phyloP scores from a whole-genome alignment of 768 basidiomycete species.

The Mycena polygramma region DNA sequence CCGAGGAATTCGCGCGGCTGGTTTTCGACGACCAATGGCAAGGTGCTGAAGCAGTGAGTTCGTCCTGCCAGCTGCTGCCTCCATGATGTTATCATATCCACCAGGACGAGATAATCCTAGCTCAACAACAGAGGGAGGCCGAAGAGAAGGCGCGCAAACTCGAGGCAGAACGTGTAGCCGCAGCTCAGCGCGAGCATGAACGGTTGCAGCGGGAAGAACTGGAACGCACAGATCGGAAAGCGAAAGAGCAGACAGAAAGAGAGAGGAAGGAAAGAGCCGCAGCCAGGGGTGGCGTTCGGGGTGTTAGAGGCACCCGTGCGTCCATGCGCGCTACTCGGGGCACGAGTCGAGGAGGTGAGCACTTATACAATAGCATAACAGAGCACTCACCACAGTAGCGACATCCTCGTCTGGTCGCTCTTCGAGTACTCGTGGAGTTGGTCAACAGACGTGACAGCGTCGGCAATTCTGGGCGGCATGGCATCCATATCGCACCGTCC shows the following conservation, averaged over 20 bases:
- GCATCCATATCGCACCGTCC: too few relatives aligned
- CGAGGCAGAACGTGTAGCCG: conserved; percentile 59
- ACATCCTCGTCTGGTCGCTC: conserved; percentile 16
- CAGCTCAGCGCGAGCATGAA: conserved; percentile 58
- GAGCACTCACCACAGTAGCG: conserved; percentile 10
- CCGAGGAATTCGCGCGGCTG: conserved; percentile 75
- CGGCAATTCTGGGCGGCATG: too few relatives aligned
- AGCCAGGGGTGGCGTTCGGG: conserved; percentile 71
- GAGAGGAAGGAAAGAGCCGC: conserved; percentile 58
- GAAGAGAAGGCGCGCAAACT: conserved; percentile 57
- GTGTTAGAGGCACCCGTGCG: conserved; percentile 79
- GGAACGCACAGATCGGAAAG: conserved; percentile 58
- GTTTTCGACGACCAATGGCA: conserved; percentile 85
- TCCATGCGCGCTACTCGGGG: conserved; percentile 66
- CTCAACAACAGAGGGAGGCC: conserved; percentile 62
- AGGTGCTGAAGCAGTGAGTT: conserved; percentile 77
- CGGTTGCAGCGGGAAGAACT: conserved; percentile 64
- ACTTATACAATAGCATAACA: not conserved
- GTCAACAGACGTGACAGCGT: conserved; percentile 12
- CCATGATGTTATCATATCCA: not conserved
- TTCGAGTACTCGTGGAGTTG: conserved; percentile 25
- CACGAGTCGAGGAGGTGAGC: conserved; percentile 50
- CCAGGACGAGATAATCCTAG: conserved; percentile 74
- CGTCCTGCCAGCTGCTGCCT: not conserved
- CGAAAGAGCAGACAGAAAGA: conserved; percentile 57